A percentile compares a stretch with the other conserved stretches of the same genome.
These are phyloP conservation scores for Tetracladium maxilliforme DNA, from an alignment of 2,329 filamentous ascomycete genomes.

Conservation along the genomic window DNA sequence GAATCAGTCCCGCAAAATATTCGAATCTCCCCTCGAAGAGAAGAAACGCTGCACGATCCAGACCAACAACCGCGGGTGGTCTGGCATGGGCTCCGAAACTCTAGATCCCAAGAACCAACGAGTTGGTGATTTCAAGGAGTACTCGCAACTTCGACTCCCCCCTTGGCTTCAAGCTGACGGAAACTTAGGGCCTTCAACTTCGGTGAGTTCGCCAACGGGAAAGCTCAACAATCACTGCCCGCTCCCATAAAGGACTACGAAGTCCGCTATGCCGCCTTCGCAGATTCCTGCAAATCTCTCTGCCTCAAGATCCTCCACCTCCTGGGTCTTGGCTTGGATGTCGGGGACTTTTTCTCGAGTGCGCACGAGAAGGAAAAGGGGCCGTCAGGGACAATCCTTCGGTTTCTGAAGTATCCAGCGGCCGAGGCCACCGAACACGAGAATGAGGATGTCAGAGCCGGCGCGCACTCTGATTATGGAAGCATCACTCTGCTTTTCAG, in stretches of 20 bases:
- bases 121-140: constrained; percentile 85
- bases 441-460: constrained; percentile 61
- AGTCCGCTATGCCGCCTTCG: constrained; percentile 49
- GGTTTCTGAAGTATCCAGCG: constrained; percentile 58
- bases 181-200: constrained; percentile 73
- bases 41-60: constrained; percentile 65
- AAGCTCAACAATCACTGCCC: constrained; percentile 67
- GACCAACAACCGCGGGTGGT: constrained; percentile 72
- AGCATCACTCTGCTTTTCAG: constrained; percentile 70
- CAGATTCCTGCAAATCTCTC: constrained; percentile 54
- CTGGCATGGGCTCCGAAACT: constrained; percentile 74
- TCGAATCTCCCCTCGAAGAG: constrained; percentile 52
- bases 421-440: constrained; percentile 25
- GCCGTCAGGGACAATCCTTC: constrained; percentile 43
- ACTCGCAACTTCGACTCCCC: constrained; percentile 5
- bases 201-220: constrained; percentile 52
- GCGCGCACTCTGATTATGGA: constrained; percentile 77
- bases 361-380: constrained; percentile 30
- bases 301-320: constrained; percentile 61
- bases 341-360: constrained; percentile 42
- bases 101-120: constrained; percentile 73
- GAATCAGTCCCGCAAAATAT: constrained; percentile 54
- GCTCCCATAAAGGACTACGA: constrained; percentile 43
- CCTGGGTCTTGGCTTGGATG: constrained; percentile 63
- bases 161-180: constrained; percentile 2